Percentiles rank a stretch among this genome's conserved stretches.
Evolutionary conservation across 192 early-diverging fungal genomes (phyloP).

Genomic region (Podila clonocystis): DNA sequence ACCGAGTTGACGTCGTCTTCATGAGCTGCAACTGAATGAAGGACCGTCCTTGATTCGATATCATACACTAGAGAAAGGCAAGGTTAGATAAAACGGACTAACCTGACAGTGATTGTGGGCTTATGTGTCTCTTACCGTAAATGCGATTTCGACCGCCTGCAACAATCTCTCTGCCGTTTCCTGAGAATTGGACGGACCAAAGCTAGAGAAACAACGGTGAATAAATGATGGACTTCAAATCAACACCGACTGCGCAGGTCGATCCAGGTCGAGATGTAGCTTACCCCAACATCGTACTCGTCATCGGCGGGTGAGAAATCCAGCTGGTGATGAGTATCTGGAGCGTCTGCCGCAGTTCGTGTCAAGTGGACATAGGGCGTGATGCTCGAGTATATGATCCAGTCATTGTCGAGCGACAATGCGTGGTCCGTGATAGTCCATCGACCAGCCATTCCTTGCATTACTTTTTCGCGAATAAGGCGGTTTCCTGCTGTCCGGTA

Average conservation of each 20-base stretch:
- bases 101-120: neutral
- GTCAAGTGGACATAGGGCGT: constrained; percentile 67
- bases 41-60: constrained; percentile 58
- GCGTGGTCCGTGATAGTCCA: constrained; percentile 76
- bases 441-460: constrained; percentile 58
- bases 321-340: constrained; percentile 41
- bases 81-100: no score
- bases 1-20: constrained; percentile 76
- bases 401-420: constrained; percentile 55
- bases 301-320: constrained; percentile 48
- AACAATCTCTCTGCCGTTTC: constrained; percentile 68
- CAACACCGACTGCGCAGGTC: neutral
- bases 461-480: constrained; percentile 45
- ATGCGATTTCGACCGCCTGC: constrained; percentile 57
- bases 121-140: constrained; percentile 30
- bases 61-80: constrained; percentile 58
- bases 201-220: constrained; percentile 46
- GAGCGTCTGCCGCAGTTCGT: constrained; percentile 47
- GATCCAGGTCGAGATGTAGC: neutral
- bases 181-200: constrained; percentile 73
- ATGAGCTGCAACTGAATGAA: constrained; percentile 65
- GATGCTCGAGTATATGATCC: constrained; percentile 71
- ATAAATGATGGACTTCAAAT: neutral
- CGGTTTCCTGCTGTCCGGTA: constrained; percentile 62
- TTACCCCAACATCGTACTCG: constrained; percentile 18